Base-by-base conservation (phyloP, 1,284 basidiomycete species). In the Sphaerobolus stellatus region DNA sequence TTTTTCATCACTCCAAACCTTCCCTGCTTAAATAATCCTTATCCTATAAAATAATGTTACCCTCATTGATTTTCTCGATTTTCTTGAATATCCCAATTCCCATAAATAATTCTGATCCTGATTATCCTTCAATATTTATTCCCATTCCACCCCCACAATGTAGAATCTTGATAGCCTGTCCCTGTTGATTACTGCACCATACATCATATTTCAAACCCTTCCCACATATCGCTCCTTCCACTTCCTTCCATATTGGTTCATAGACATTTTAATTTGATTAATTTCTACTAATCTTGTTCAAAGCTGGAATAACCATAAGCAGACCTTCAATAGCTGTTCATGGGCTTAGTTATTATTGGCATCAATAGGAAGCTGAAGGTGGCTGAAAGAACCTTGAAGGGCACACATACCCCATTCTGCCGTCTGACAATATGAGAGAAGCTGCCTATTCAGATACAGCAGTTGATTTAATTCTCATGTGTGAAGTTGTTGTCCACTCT, bases 321-420 rank as follows among this genome's bases (percentile, higher is more conserved):
- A 66, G 6, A 51, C 63, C 50, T 75, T 68, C 4, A 77, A 55
- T 0, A 76, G 54, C 31, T 70, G 61, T 5, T 45, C 62, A 9
- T 65, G 58, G n/a, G n/a, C n/a, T 7, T 63, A 46, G 6, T 54
- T 43, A 56, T 74, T 43, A 45, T 63, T 59, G 27, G 73, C 66
- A 14, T 64, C 55, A 3, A 78, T 56, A 6, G 73, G 76, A 1
- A 78, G 34, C 4, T 67, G 61, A 5, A 79, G 64, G 1, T 68
- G 54, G 3, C 73, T 70, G 66, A 79, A 79, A 8, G 70, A 68
- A 7, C 73, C 74, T 59, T 78, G 76, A 0, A 79, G 44, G 0
- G 61, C 46, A 5, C 64, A 63, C 68, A 74, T 78, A 1, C 76
- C 77, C 77, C 75, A 79, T 60, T 79, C 75, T 13, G 73, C 74